phyloP scores from a whole-genome alignment of 305 asterid species.

The Fraxinus angustifolia region DNA sequence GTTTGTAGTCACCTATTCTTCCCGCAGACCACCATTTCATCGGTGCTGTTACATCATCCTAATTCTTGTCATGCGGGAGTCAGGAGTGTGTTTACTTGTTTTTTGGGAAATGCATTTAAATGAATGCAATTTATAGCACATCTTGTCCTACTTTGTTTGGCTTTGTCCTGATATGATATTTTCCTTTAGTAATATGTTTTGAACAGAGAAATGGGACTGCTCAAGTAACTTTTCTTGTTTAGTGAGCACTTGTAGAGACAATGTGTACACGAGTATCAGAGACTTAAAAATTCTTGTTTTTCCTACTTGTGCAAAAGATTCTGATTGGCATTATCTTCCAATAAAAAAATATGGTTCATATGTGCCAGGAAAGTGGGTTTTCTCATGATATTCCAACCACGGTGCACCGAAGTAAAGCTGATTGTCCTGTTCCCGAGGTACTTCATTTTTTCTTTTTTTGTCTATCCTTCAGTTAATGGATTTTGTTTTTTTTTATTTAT shows the following conservation, averaged over 20 bases:
- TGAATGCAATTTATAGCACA: neutral
- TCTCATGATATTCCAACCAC: slow-evolving; percentile 95
- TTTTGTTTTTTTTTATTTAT: neutral
- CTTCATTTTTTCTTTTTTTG: neutral
- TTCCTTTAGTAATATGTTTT: neutral
- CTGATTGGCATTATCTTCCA: neutral
- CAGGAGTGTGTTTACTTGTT: neutral
- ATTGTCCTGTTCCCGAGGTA: slow-evolving; percentile 97
- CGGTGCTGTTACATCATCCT: neutral
- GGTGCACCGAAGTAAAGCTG: slow-evolving; percentile 93
- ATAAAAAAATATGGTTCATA: slow-evolving; percentile 8
- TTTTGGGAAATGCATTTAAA: neutral
- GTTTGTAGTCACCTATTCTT: neutral
- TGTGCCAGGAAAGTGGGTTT: slow-evolving; percentile 74
- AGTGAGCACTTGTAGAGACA: neutral
- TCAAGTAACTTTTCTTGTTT: slow-evolving; percentile 8
- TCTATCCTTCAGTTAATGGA: neutral
- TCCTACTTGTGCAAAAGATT: slow-evolving; percentile 17
- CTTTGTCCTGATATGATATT: neutral
- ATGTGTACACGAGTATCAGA: neutral
- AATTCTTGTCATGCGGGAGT: neutral
- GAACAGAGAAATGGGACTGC: neutral
- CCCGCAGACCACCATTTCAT: neutral
- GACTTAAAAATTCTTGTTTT: slow-evolving; percentile 18
- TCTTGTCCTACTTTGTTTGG: neutral